Evolutionary conservation across 192 early-diverging fungal species (phyloP).

Genomic region (Coemansia nantahalensis): DNA sequence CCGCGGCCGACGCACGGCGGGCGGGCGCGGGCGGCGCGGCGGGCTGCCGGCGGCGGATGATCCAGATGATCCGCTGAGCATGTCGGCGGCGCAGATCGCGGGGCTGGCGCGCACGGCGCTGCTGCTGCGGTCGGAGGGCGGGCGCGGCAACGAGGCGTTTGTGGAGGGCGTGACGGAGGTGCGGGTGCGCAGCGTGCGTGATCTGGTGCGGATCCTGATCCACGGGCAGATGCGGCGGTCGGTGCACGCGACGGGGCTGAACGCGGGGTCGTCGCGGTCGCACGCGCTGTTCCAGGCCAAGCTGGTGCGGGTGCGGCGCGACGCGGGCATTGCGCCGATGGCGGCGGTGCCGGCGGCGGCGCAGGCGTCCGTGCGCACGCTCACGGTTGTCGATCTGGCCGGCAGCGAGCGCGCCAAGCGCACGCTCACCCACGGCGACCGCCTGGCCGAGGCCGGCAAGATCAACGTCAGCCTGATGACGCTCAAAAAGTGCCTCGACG

Average conservation of each 20-base stretch:
- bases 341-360: conserved; percentile 1
- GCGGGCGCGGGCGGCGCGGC: conserved; percentile 1
- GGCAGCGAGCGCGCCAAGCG: conserved; percentile 64
- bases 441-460: conserved; percentile 61
- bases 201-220: conserved; percentile 58
- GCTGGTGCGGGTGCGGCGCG: conserved; percentile 57
- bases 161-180: conserved; percentile 63
- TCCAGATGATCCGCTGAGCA: conserved; percentile 16
- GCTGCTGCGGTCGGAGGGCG: conserved; percentile 37
- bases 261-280: conserved; percentile 58
- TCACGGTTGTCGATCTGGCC: conserved; percentile 70
- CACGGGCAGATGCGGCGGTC: conserved; percentile 60
- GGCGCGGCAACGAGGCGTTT: conserved; percentile 53
- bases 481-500: conserved; percentile 69
- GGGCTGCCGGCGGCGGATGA: conserved; percentile 10
- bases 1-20: not conserved
- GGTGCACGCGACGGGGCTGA: conserved; percentile 58
- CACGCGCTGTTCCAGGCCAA: conserved; percentile 69
- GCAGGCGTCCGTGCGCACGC: conserved; percentile 28
- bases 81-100: conserved; percentile 31
- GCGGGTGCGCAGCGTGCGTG: conserved; percentile 54
- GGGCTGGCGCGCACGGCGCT: conserved; percentile 21
- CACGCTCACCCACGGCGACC: conserved; percentile 55
- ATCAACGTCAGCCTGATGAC: conserved; percentile 72
- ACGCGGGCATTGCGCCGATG: conserved; percentile 22